Base-by-base conservation (phyloP, 495 filamentous ascomycete genomes). In the Lichenothelia convexa region DNA sequence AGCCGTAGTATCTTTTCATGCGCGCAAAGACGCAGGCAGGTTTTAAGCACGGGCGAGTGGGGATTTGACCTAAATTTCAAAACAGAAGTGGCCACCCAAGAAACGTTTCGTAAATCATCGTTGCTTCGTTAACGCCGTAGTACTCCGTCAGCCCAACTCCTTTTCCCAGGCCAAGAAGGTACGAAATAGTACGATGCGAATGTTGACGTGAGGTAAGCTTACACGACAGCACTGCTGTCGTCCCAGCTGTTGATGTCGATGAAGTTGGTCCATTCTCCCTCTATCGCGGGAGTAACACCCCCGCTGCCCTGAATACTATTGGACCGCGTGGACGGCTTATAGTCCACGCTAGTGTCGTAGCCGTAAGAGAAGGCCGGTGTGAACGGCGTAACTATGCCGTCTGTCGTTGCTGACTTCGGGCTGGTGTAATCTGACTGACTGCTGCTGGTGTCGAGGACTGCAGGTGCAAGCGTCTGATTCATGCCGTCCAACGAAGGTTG, bases 391-490 rank as follows among this genome's bases (percentile, higher is more conserved):
- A 33, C 26, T 27, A 39, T n/a, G 8, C 27, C 37, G n/a, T 39
- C 37, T 5, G 37, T 33, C 21, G 27, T 21, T 13, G 37, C 26
- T 15, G 37, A 33, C 17, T 27, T 3, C 3, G 37, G 37, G 31
- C 33, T 39, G 30, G 18, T 32, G 31, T 8, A 33, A 12, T 8
- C 9, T 12, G 13, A 9, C 9, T 33, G 31, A 9, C 17, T 18
- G 9, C 8, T 11, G 32, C 20, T 34, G 4, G 46, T 45, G 26
- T 49, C 46, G 0, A 49, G 20, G 4, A 32, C 19, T 13, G 35
- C 24, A 2, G 36, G 35, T 9, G 30, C 21, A 13, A 49, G 32
- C 4, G 47, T 50, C 41, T 50, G 47, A 26, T 37, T 41, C 20
- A 50, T 39, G 13, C 44, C 47, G 9, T 35, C 31, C 21, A 33